These are phyloP conservation scores for Ceraceosorus bombacis DNA, from an alignment of 1,284 basidiomycete genomes.

Conservation along the genomic window DNA sequence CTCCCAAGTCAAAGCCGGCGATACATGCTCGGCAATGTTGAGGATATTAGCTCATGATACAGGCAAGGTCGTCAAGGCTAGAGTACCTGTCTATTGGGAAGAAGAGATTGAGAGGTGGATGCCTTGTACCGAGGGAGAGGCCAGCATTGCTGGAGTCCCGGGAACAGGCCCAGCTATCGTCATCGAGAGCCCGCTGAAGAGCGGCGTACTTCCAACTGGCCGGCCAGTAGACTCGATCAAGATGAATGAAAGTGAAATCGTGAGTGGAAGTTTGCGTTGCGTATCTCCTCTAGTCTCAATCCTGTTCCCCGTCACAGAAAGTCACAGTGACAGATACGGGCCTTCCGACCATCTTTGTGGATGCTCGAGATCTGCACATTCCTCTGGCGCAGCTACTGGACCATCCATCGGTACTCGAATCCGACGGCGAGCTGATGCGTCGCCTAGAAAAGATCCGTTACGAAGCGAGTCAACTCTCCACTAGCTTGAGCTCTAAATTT, in stretches of 20 bases:
- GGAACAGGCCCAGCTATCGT: constrained; percentile 33
- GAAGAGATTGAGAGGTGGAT: constrained; percentile 13
- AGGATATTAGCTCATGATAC: constrained; percentile 29
- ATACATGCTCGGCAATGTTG: constrained; percentile 11
- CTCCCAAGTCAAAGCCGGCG: constrained; percentile 6
- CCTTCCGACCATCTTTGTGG: constrained; percentile 39
- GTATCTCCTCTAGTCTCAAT: neutral
- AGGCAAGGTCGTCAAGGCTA: constrained; percentile 34
- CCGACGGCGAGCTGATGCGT: constrained; percentile 20
- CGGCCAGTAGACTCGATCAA: constrained; percentile 19
- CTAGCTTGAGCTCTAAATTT: constrained; percentile 16
- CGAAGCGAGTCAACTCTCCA: constrained; percentile 19
- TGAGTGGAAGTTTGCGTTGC: neutral
- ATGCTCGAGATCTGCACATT: constrained; percentile 17
- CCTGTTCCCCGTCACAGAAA: neutral
- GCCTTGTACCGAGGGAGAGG: constrained; percentile 21
- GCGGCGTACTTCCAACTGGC: constrained; percentile 23
- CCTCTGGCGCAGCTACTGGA: constrained; percentile 10
- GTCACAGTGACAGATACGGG: constrained; percentile 41
- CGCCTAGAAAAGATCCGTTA: constrained; percentile 29
- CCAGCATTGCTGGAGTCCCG: constrained; percentile 42
- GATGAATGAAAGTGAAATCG: constrained; percentile 14
- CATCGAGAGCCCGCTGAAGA: constrained; percentile 35
- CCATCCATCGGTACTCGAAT: constrained; percentile 28
- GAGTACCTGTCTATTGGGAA: constrained; percentile 19